A percentile compares a stretch with the other conserved stretches of the same genome.
These are phyloP conservation scores for Hamamelis virginiana DNA, from an alignment of 164 flowering plant genomes.

Conservation along the genomic window DNA sequence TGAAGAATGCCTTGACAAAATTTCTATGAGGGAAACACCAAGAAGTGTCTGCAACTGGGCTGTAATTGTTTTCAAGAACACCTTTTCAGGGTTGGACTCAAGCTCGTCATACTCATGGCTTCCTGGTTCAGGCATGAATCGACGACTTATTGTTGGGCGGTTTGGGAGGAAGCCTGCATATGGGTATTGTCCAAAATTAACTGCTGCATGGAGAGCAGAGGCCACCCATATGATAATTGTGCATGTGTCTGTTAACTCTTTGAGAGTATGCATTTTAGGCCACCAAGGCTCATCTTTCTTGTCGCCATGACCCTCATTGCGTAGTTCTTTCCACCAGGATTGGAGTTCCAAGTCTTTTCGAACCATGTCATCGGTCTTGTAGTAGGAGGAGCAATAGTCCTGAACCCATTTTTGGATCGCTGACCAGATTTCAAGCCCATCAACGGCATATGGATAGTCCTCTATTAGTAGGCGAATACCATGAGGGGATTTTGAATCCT, in stretches of 20 bases:
- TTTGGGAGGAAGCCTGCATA: slow-evolving; percentile 16
- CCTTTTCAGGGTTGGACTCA: slow-evolving; percentile 13
- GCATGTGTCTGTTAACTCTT: slow-evolving; percentile 14
- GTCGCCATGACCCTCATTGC: slow-evolving; percentile 18
- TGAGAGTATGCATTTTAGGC: slow-evolving; percentile 16
- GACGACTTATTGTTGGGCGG: slow-evolving; percentile 14
- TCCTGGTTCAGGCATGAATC: slow-evolving; percentile 18
- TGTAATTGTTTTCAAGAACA: slow-evolving; percentile 16
- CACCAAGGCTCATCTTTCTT: slow-evolving; percentile 24
- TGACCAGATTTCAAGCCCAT: slow-evolving; percentile 18
- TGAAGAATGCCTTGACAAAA: slow-evolving; percentile 16
- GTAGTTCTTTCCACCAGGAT: slow-evolving; percentile 16
- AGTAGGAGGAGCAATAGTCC: slow-evolving; percentile 17
- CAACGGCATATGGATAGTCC: slow-evolving; percentile 19
- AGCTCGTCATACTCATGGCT: slow-evolving; percentile 20
- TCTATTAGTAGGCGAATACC: slow-evolving; percentile 18
- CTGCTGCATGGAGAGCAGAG: slow-evolving; percentile 22
- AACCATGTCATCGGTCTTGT: slow-evolving; percentile 11
- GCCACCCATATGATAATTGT: slow-evolving; percentile 19
- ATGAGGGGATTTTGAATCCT: slow-evolving; percentile 14
- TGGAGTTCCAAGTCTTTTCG: slow-evolving; percentile 10
- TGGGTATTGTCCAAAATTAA: slow-evolving; percentile 15
- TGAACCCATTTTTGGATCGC: slow-evolving; percentile 18
- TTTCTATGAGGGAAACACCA: slow-evolving; percentile 18
- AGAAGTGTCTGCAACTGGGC: slow-evolving; percentile 17